phyloP scores from a whole-genome alignment of 768 basidiomycete genomes.

The Naganishia friedmannii region DNA sequence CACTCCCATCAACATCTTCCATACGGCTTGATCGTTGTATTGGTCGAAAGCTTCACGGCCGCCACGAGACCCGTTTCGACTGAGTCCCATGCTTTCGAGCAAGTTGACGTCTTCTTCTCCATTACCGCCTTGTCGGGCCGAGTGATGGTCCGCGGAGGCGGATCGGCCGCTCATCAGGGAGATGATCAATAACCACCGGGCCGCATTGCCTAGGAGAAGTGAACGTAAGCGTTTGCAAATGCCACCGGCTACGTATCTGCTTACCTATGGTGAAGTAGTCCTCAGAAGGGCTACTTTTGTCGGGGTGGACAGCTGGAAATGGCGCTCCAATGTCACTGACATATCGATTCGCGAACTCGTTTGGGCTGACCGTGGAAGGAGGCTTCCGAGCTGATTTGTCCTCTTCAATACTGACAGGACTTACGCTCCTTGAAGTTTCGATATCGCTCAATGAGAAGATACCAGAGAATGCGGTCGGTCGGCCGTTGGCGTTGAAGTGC shows the following conservation, averaged over 20 bases:
- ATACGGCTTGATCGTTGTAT: constrained; percentile 41
- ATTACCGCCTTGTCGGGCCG: constrained; percentile 4
- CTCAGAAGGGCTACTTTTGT: constrained; percentile 41
- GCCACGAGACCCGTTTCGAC: constrained; percentile 26
- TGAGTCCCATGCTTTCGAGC: constrained; percentile 30
- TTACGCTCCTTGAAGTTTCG: constrained; percentile 12
- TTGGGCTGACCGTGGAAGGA: constrained; percentile 36
- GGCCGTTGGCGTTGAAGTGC: not conserved
- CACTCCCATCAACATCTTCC: constrained; percentile 50
- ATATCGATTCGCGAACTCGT: constrained; percentile 42
- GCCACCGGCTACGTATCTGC: not conserved
- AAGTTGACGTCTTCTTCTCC: constrained; percentile 25
- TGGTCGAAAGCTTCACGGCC: constrained; percentile 36
- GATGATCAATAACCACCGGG: constrained; percentile 46
- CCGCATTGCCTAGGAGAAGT: constrained; percentile 35
- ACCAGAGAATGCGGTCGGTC: constrained; percentile 4
- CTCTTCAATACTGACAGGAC: not conserved
- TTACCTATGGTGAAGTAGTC: constrained; percentile 51
- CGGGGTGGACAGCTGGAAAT: constrained; percentile 38
- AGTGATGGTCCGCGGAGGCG: constrained; percentile 13
- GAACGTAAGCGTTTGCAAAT: not conserved
- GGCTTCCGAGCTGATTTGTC: not conserved
- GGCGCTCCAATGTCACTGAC: constrained; percentile 40
- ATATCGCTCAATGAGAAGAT: not conserved
- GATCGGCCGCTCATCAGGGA: constrained; percentile 27